Percentiles rank a stretch among this genome's conserved stretches.
Conservation (phyloP, 177 flowering plant genomes). For the Vitis hybrid region DNA sequence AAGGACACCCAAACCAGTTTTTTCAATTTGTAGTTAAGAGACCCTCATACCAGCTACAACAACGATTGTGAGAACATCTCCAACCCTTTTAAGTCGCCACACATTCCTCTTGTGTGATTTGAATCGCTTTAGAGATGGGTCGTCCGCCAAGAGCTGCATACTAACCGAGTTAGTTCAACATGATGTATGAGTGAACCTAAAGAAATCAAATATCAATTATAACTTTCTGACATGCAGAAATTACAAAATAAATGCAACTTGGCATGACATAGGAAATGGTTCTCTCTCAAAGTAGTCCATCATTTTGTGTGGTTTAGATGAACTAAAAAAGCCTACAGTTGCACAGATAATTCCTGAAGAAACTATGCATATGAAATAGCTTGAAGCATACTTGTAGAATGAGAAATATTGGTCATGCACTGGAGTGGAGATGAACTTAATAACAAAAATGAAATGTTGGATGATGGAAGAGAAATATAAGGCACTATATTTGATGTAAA, state of each 20-base stretch:
- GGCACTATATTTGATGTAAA: too few relatives aligned
- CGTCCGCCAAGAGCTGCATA: constrained; percentile 71
- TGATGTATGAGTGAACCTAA: neutral
- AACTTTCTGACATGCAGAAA: neutral
- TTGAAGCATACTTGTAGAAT: too few relatives aligned
- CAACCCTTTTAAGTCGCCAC: constrained; percentile 51
- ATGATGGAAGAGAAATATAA: too few relatives aligned
- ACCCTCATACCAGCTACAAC: constrained; percentile 67
- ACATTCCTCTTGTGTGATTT: constrained; percentile 69
- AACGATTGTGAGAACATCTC: constrained; percentile 70
- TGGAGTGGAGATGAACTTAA: too few relatives aligned
- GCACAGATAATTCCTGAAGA: too few relatives aligned
- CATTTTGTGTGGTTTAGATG: too few relatives aligned
- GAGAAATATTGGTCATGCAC: too few relatives aligned
- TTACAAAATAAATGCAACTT: neutral
- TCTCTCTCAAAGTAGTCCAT: too few relatives aligned
- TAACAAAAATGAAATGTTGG: too few relatives aligned
- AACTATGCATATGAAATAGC: too few relatives aligned
- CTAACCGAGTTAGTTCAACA: neutral
- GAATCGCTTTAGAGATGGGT: constrained; percentile 65
- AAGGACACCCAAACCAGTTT: neutral
- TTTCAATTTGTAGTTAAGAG: neutral
- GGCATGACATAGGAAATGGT: too few relatives aligned
- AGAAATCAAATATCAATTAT: neutral
- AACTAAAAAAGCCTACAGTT: too few relatives aligned